Evolutionary conservation across 2,329 filamentous ascomycete species (phyloP).

Genomic region (Chaetomium globosum): DNA sequence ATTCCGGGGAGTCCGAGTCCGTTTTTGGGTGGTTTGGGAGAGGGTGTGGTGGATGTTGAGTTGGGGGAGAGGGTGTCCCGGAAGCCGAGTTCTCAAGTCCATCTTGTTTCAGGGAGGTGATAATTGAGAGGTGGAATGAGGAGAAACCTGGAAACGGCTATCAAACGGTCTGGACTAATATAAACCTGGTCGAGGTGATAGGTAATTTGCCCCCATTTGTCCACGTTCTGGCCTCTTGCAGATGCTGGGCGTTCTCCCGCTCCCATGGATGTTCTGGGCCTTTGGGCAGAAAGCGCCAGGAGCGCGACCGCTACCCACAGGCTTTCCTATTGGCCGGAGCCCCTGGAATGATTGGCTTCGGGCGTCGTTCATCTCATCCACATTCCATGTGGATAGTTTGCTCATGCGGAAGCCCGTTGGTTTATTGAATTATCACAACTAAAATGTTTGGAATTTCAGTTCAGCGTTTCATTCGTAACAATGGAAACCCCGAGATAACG

Average conservation of each 20-base stretch:
- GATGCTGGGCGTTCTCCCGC: neutral
- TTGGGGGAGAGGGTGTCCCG: constrained; percentile 28
- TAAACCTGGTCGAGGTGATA: too few relatives aligned
- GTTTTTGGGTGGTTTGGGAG: constrained; percentile 1
- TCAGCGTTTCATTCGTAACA: neutral
- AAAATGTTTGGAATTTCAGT: neutral
- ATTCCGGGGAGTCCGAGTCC: constrained; percentile 25
- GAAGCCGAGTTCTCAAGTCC: constrained; percentile 27
- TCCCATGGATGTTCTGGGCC: neutral
- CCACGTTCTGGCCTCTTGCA: neutral
- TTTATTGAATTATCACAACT: neutral
- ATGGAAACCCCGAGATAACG: neutral
- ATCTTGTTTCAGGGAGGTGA: constrained; percentile 23
- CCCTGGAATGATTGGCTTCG: neutral
- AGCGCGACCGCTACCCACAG: neutral
- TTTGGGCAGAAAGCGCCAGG: neutral
- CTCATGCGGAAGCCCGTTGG: neutral
- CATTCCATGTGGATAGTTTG: neutral
- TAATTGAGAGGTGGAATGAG: neutral
- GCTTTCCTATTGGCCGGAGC: neutral
- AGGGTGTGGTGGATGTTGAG: constrained; percentile 28
- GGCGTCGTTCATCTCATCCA: neutral
- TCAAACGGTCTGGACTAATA: neutral
- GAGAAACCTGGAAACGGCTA: neutral
- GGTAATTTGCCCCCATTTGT: neutral